Percentiles rank a stretch among this genome's conserved stretches.
phyloP scores from a whole-genome alignment of 495 filamentous ascomycete species.

The Trichoderma orchidacearum region DNA sequence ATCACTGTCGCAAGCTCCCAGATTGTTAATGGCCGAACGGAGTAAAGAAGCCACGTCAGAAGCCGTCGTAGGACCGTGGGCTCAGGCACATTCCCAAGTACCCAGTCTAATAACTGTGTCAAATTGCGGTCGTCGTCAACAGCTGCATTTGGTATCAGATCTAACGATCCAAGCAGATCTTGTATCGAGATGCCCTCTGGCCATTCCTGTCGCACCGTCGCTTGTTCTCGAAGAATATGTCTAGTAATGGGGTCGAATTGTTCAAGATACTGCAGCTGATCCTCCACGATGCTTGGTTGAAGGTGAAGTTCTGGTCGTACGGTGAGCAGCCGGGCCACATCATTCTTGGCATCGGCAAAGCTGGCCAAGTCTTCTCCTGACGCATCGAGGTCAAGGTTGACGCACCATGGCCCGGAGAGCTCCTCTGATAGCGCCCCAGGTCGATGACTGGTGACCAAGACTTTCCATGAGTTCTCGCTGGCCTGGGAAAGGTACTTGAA shows the following conservation, averaged over 20 bases:
- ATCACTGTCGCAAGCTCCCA: constrained; percentile 3
- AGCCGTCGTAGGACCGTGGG: not conserved
- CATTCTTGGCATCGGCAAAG: not conserved
- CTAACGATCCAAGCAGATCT: not conserved
- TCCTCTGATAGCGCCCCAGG: constrained; percentile 1
- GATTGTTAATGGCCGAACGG: constrained; percentile 4
- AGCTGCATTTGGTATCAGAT: not conserved
- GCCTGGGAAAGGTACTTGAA: not conserved
- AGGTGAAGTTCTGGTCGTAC: not conserved
- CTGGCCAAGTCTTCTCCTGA: not conserved
- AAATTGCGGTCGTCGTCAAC: not conserved
- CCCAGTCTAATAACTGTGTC: not conserved
- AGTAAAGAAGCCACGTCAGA: constrained; percentile 4
- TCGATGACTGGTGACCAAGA: constrained; percentile 4
- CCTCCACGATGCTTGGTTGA: not conserved
- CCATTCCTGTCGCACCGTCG: not conserved
- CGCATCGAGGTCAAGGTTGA: not conserved
- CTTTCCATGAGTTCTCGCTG: constrained; percentile 3
- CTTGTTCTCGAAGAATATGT: not conserved
- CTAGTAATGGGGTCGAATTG: not conserved
- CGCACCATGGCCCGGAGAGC: not conserved
- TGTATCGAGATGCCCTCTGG: not conserved
- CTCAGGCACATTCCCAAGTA: constrained; percentile 1
- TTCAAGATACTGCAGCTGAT: not conserved
- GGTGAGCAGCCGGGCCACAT: not conserved